Percentiles rank a stretch among this genome's conserved stretches.
Conservation (phyloP, 116 monocot species). For the Papilionanthe hybrid region DNA sequence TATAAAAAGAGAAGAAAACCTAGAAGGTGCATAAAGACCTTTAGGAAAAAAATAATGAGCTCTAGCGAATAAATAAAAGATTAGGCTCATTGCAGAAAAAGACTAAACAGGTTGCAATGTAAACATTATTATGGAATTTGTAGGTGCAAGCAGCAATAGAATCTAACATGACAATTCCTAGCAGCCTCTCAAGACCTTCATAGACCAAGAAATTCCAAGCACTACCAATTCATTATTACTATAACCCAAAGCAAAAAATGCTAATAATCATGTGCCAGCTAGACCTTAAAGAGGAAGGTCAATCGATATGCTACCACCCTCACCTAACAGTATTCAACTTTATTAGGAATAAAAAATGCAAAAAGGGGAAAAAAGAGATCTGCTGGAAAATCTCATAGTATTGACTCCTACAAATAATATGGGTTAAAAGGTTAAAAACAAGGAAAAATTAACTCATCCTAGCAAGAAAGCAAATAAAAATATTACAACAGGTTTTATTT, state of each 20-base stretch:
- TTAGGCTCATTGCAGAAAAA: neutral
- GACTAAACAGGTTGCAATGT: neutral
- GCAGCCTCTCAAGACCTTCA: neutral
- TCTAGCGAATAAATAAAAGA: neutral
- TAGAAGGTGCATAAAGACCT: too few species aligned
- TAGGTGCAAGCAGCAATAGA: neutral
- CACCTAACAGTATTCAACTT: too few species aligned
- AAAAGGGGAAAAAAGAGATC: too few species aligned
- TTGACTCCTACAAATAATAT: too few species aligned
- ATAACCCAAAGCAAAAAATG: neutral
- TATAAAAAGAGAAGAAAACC: neutral
- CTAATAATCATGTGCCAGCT: neutral
- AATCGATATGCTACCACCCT: neutral
- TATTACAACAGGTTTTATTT: too few species aligned
- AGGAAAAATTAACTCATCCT: too few species aligned
- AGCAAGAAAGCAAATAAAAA: too few species aligned
- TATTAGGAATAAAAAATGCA: too few species aligned
- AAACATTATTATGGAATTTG: neutral
- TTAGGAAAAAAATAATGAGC: neutral
- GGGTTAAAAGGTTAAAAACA: too few species aligned
- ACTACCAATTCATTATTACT: neutral
- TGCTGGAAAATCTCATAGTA: too few species aligned
- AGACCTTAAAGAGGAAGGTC: neutral
- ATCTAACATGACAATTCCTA: neutral
- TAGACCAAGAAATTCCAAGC: neutral